Evolutionary conservation across 2,329 filamentous ascomycete species (phyloP).

Genomic region (Penicillium expansum): DNA sequence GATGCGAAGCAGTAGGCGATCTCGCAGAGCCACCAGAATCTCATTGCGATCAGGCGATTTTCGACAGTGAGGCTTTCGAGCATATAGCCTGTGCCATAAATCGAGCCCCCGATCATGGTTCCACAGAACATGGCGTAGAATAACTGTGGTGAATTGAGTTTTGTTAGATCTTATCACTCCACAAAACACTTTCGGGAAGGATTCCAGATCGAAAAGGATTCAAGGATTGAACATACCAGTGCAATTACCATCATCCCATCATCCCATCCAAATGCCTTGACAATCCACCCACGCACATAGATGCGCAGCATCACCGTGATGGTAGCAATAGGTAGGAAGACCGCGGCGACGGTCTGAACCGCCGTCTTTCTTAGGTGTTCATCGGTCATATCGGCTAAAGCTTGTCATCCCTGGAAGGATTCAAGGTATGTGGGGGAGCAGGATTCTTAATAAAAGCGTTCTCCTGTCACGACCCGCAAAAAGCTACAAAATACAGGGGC

Average conservation of each 20-base stretch:
- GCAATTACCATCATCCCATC: slow-evolving; percentile 33
- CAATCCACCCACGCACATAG: slow-evolving; percentile 32
- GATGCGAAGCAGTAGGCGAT: slow-evolving; percentile 51
- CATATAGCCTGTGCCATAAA: slow-evolving; percentile 31
- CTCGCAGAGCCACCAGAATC: slow-evolving; percentile 53
- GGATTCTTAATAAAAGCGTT: slow-evolving; percentile 1
- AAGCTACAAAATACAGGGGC: not conserved
- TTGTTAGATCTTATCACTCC: not conserved
- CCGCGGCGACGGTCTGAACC: slow-evolving; percentile 27
- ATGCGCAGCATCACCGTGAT: slow-evolving; percentile 31
- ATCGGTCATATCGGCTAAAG: slow-evolving; percentile 12
- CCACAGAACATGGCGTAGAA: slow-evolving; percentile 32
- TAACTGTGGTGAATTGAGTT: not conserved
- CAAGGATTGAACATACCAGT: slow-evolving; percentile 24
- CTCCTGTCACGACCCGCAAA: not conserved
- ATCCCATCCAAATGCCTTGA: slow-evolving; percentile 36
- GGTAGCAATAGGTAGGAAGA: slow-evolving; percentile 28
- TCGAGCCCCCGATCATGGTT: slow-evolving; percentile 31
- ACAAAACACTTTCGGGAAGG: not conserved
- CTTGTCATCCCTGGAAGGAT: not conserved
- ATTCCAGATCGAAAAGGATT: not conserved
- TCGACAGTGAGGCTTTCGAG: slow-evolving; percentile 15
- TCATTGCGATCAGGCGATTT: slow-evolving; percentile 27
- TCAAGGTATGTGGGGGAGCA: slow-evolving; percentile 1
- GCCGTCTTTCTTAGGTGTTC: slow-evolving; percentile 24